phyloP scores from a whole-genome alignment of 225 moss, liverwort and hornwort genomes.

The Anthoceros angustus region DNA sequence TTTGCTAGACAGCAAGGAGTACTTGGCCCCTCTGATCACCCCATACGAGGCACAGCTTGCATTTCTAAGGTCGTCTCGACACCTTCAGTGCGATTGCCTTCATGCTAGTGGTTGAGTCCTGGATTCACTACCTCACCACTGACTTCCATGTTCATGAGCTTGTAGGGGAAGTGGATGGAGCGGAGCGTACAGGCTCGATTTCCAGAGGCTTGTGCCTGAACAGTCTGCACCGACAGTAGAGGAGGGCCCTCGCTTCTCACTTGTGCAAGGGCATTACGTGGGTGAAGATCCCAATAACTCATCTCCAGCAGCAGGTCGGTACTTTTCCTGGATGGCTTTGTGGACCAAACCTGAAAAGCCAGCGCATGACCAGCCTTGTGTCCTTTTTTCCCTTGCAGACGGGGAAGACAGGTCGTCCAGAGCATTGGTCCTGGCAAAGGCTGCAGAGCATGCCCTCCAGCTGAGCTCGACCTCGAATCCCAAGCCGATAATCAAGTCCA shows the following conservation, averaged over 20 bases:
- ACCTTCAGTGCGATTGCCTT: neutral
- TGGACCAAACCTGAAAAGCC: neutral
- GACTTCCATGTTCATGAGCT: neutral
- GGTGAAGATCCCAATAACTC: constrained; percentile 10
- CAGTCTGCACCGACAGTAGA: constrained; percentile 13
- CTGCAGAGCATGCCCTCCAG: constrained; percentile 42
- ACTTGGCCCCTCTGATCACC: constrained; percentile 76
- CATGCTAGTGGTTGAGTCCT: neutral
- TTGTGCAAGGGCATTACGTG: constrained; percentile 24
- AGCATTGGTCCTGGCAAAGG: constrained; percentile 31
- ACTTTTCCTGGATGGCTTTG: neutral
- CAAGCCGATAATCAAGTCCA: constrained; percentile 43
- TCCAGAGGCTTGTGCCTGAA: constrained; percentile 22
- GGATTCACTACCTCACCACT: too few species aligned
- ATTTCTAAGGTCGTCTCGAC: constrained; percentile 35
- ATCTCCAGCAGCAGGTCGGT: neutral
- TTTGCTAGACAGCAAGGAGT: constrained; percentile 73
- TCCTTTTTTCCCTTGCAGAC: constrained; percentile 17
- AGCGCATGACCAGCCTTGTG: neutral
- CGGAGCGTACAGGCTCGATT: constrained; percentile 57
- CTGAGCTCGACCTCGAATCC: constrained; percentile 44
- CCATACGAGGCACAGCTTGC: constrained; percentile 92
- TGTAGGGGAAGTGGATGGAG: constrained; percentile 68
- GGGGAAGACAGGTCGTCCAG: constrained; percentile 25
- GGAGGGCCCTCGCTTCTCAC: constrained; percentile 29